Base-by-base conservation (phyloP, 208 protist genomes). In the Crithidia brevicula region DNA sequence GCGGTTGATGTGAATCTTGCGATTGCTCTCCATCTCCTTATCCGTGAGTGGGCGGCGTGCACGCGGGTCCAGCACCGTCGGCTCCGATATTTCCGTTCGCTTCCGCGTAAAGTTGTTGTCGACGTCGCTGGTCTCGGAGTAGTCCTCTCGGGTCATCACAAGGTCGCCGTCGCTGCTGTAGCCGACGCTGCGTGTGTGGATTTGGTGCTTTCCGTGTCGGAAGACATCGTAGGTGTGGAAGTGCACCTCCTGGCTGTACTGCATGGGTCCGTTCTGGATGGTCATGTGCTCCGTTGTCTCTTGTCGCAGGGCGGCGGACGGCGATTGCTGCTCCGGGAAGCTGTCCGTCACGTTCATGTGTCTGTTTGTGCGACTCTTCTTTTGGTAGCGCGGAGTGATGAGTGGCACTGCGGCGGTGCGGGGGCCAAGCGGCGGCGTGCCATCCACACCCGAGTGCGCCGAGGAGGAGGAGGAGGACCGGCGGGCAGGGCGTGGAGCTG, bases 181-280 rank as follows among this genome's bases (percentile, higher is more conserved):
- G 38, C 91, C 91, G 1, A 96, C 82, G 70, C 84, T 92, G 46
- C 88, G 72, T 13, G 76, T 85, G 64, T 91, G 75, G 34, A 96
- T 91, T n/a, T 89, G 62, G 45, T 70, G 67, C 64, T 82, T 86
- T 33, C 91, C 91, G 63, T 93, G 84, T 4, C 78, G 79, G 81
- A 86, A 96, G 38, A 96, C 62, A 38, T 90, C 91, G 74, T 96
- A 93, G 16, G 88, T 91, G 76, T 92, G 86, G 79, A 94, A 96
- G 74, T 86, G 83, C 67, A 96, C 80, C 43, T 69, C 58, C 60
- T 94, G 74, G 22, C 77, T 58, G 69, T 96, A 94, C 65, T 68
- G 69, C 43, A 83, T 33, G 25, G 66, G 79, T 6, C 91, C 88
- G 71, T 83, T 91, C 4, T 74, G 64, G 23, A 96, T 74, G 1